Base-by-base conservation (phyloP, 2,329 filamentous ascomycete genomes). In the Diplocarpon mali region DNA sequence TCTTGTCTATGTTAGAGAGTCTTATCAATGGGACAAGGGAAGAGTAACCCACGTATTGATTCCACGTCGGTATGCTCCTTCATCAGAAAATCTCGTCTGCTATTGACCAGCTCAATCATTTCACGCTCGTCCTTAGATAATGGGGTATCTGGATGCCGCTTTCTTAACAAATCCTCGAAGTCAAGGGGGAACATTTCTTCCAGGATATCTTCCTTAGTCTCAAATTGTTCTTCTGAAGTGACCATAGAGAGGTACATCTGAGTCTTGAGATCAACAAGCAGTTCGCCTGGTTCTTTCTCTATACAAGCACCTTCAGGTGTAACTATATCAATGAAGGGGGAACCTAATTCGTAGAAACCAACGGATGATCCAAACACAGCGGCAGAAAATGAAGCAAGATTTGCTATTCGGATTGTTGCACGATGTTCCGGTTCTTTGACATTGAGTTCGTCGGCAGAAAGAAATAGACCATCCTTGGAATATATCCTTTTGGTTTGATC, bases 221-320 rank as follows among this genome's bases (percentile, higher is more conserved):
- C 46, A 20, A 60, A 55, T 30, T 57, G 69, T 43, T 77, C 70
- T 35, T 69, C 70, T 54, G 71, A 73, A 51, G 74, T 71, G 55
- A 78, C 67, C 3, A 74, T 73, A 3, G 75, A 76, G 45, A 82
- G 76, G 54, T 79, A 82, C 12, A 77, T 76, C 58, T 82, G 78
- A 1, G 78, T 81, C 62, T 83, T 83, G 14, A 83, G 62, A 49
- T 81, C 77, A 12, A 82, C 66, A 52, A 73, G 79, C 20, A 83
- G 64, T 12, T 72, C 69, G 2, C 73, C 75, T 53, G 80, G 76
- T 48, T 71, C 73, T 53, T 78, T 77, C 15, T 77, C 62, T 16
- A 83, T 59, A 10, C 73, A 67, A 31, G 69, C 69, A 17, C 75
- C 73, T 44, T 77, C 70, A 0, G 75, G 72, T 8, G 80, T 73